Evolutionary conservation across 176 grass and related monocot genomes (phyloP).

Genomic region (Echinochloa phyllopogon): DNA sequence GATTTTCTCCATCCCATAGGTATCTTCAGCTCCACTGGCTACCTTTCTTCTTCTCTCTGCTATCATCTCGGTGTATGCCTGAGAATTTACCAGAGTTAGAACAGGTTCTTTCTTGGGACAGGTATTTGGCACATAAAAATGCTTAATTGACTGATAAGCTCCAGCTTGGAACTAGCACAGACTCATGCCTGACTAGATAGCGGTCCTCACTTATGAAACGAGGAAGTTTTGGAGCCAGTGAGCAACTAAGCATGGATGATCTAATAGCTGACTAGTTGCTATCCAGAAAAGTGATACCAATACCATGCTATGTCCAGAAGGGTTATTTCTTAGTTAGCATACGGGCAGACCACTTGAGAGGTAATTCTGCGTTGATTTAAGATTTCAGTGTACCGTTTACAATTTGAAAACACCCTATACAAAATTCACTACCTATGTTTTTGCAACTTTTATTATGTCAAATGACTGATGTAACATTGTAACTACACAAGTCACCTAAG

Average conservation of each 20-base stretch:
- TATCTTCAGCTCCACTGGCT: constrained; percentile 88
- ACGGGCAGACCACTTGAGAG: neutral
- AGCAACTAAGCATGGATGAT: neutral
- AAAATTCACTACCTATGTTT: neutral
- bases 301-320: neutral
- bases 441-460: neutral
- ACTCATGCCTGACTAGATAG: neutral
- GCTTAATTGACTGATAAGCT: neutral
- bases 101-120: neutral
- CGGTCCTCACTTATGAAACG: neutral
- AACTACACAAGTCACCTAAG: neutral
- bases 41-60: constrained; percentile 81
- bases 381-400: neutral
- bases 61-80: constrained; percentile 97
- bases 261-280: neutral
- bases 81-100: constrained; percentile 23
- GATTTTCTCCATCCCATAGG: constrained; percentile 70
- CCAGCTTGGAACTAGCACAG: neutral
- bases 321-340: neutral
- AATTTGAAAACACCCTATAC: constrained; percentile 17
- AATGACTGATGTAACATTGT: neutral
- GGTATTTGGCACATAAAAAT: neutral
- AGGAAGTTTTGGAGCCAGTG: neutral
- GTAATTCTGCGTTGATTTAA: neutral
- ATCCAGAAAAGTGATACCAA: neutral